Base-by-base conservation (phyloP, 2,329 filamentous ascomycete species). In the Dactylellina leptospora region DNA sequence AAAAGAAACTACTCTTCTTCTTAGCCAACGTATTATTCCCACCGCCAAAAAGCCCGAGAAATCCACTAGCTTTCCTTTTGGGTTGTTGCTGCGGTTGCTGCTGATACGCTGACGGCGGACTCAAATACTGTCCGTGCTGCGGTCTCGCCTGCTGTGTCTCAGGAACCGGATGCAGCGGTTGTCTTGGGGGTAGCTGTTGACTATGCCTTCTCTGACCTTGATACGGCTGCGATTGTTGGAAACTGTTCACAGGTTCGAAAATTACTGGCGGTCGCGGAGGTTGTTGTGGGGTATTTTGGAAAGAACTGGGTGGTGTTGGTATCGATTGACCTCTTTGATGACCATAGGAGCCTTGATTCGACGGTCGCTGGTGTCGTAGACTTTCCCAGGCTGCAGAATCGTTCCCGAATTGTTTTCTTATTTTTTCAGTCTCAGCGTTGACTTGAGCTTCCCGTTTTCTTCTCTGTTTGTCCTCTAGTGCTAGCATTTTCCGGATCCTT, bases 351-450 rank as follows among this genome's bases (percentile, higher is more conserved):
- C 47, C 53, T 13, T 68, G 36, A 48, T 48, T n/a, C 3, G 36
- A 40, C 10, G 22, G 22, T 33, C 58, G 59, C 25, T 74, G 38
- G 38, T 64, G 23, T 50, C 58, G n/a, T 51, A 63, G 20, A 23
- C 36, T 22, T 4, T 71, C 60, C 72, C 64, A 74, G 5, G 59
- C 66, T 6, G 13, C 25, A 1, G 53, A 44, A 25, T 76, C 73
- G 6, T 55, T 63, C n/a, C 75, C 73, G 22, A 75, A 76, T 25
- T 76, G 53, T 22, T 68, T 59, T 33, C 36, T 54, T 5, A 97
- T 81, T 0, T 92, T 85, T 75, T 88, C 88, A 0, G 92, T 96
- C 80, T 97, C 93, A 44, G 87, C 86, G 33, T 96, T 87, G 9
- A 91, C 83, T 47, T 83, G 82, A 8, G 83, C 85, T 28, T 88